Base-by-base conservation (phyloP, 2,329 filamentous ascomycete species). In the Ilyonectria destructans region DNA sequence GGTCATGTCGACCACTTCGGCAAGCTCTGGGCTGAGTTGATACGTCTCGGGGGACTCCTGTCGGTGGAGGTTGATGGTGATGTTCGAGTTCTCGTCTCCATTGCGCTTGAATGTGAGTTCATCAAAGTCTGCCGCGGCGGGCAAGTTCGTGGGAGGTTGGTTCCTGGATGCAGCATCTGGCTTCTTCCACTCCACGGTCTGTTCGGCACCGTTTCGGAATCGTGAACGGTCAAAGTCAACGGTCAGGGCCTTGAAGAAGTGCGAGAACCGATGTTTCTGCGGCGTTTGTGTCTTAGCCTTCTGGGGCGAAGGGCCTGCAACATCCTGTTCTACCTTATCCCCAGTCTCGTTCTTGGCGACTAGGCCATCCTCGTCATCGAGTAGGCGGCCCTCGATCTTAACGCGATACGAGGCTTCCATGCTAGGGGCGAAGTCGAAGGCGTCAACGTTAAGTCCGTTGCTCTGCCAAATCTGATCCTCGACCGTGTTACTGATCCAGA, bases 381-480 rank as follows among this genome's bases (percentile, higher is more conserved):
- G 86, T 60, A 98, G 83, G 33, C 92, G 90, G 48, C 94, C 96
- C 82, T 98, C 94, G 69, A 99, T 96, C 83, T 95, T 97, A 73
- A 99, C 94, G 65, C 92, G 90, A 80, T 95, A 99, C 12, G 91
- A 93, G 2, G 94, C 92, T 74, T 95, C 92, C 73, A 89, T 87
- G 70, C 90, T 94, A 59, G 91, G 90, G 60, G 90, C 91, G 77
- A 97, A 95, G 78, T 97, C 95, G 72, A 96, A 96, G 40, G 89
- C 89, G 78, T 96, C 91, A 12, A 91, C 88, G 68, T 91, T 91
- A 68, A 92, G 85, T 46, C 85, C 86, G 74, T 87, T 89, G 45
- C 86, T 88, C 82, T 99, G 96, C 96, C 96, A 98, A 35, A 93
- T 91, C 82, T 99, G 96, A 77, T 96, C 94, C 80, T 98, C 94